Evolutionary conservation across 177 flowering plant species (phyloP).

Genomic region (Vitis hybrid): DNA sequence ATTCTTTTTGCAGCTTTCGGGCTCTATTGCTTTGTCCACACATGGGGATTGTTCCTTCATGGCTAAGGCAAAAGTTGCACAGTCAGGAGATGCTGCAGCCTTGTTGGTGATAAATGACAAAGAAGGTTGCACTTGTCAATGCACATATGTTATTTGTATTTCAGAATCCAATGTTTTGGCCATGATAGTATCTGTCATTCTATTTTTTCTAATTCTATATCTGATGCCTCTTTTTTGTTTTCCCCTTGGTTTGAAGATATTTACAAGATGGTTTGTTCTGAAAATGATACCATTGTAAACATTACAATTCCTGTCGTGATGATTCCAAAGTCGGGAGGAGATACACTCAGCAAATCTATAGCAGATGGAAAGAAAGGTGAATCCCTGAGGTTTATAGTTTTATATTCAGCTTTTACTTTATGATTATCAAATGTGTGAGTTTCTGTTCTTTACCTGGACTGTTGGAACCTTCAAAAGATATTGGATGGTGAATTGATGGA

Average conservation of each 20-base stretch:
- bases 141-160: neutral
- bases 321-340: conserved; percentile 73
- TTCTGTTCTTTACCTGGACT: neutral
- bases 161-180: neutral
- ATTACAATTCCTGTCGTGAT: conserved; percentile 75
- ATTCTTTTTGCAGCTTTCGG: conserved; percentile 49
- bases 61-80: conserved; percentile 71
- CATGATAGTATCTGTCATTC: neutral
- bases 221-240: neutral
- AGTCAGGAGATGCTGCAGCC: conserved; percentile 73
- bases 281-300: conserved; percentile 42
- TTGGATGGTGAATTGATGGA: too few relatives aligned
- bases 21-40: conserved; percentile 53
- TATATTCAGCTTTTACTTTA: neutral
- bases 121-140: conserved; percentile 51
- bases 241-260: conserved; percentile 41
- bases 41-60: conserved; percentile 85
- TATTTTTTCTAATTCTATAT: neutral
- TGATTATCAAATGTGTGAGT: neutral
- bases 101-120: conserved; percentile 73
- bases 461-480: too few relatives aligned
- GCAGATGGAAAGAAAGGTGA: conserved; percentile 52
- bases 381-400: conserved; percentile 1
- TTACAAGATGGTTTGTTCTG: conserved; percentile 65
- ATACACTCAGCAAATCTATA: conserved; percentile 42